Conservation (phyloP, 1,139 yeast species). For the Pichia sp. region DNA sequence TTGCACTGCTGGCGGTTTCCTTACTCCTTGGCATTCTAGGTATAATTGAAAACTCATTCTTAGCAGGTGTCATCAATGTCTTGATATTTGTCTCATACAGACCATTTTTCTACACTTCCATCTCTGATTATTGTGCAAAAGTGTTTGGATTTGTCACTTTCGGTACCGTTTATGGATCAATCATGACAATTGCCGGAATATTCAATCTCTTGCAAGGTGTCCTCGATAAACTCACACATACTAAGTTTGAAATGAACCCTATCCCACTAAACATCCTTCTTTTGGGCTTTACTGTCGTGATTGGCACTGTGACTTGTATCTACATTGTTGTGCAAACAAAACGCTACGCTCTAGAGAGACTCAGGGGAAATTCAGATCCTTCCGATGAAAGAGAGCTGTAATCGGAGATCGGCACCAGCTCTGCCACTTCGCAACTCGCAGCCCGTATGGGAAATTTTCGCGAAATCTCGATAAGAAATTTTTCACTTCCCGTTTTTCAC, state of each 20-base stretch:
- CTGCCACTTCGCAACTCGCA: too few species aligned
- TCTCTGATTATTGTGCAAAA: slow-evolving; percentile 67
- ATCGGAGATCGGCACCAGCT: too few species aligned
- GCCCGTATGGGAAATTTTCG: too few species aligned
- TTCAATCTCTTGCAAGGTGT: slow-evolving; percentile 47
- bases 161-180: slow-evolving; percentile 64
- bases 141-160: slow-evolving; percentile 90
- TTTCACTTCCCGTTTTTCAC: too few species aligned
- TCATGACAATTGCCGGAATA: slow-evolving; percentile 51
- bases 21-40: slow-evolving; percentile 39
- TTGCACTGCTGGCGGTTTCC: slow-evolving; percentile 37
- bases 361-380: too few species aligned
- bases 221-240: slow-evolving; percentile 48
- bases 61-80: slow-evolving; percentile 39
- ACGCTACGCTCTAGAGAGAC: slow-evolving; percentile 7
- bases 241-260: slow-evolving; percentile 49
- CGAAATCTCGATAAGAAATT: too few species aligned
- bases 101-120: slow-evolving; percentile 58
- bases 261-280: slow-evolving; percentile 43
- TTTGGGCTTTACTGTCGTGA: slow-evolving; percentile 36
- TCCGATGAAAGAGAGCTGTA: too few species aligned
- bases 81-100: slow-evolving; percentile 48
- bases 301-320: slow-evolving; percentile 31
- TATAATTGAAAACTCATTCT: slow-evolving; percentile 22
- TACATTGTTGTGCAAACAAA: slow-evolving; percentile 22